A percentile compares a stretch with the other conserved stretches of the same genome.
These are phyloP conservation scores for Leccinum ponderosum DNA, from an alignment of 1,284 basidiomycete species.

Conservation along the genomic window DNA sequence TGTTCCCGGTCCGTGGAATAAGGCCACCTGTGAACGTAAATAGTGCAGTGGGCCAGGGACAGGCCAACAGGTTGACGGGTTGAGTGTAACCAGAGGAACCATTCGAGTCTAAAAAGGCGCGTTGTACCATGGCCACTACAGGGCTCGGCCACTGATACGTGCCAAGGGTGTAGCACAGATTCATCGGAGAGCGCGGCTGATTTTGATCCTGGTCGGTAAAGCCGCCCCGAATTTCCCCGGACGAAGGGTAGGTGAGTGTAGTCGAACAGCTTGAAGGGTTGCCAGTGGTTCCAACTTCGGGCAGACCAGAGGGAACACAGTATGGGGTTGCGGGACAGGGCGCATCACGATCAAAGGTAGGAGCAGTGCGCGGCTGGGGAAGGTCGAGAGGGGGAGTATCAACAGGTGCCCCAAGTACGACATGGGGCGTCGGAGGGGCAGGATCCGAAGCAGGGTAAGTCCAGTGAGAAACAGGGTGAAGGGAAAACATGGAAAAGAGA, in stretches of 20 bases:
- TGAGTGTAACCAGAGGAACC: neutral
- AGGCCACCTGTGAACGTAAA: constrained; percentile 12
- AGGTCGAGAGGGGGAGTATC: constrained; percentile 16
- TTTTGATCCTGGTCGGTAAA: neutral
- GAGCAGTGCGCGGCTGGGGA: neutral
- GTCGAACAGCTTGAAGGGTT: neutral
- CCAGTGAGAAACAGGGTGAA: neutral
- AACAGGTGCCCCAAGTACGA: constrained; percentile 1
- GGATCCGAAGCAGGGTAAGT: constrained; percentile 1
- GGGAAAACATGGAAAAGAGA: constrained; percentile 6
- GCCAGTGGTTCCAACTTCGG: neutral
- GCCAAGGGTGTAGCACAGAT: neutral
- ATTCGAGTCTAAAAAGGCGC: constrained; percentile 8
- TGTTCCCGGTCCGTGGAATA: constrained; percentile 12
- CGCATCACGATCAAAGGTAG: neutral
- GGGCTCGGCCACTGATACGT: constrained; percentile 19
- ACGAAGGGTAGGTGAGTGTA: neutral
- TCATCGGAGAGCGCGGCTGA: neutral
- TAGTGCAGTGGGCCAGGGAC: constrained; percentile 1
- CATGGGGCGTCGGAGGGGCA: constrained; percentile 10
- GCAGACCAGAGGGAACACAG: neutral
- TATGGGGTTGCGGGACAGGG: constrained; percentile 20
- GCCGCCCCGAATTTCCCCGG: neutral
- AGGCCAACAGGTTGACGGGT: neutral
- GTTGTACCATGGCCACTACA: constrained; percentile 17